phyloP scores from a whole-genome alignment of 805 yeast genomes.

The Saturnispora galanensis region DNA sequence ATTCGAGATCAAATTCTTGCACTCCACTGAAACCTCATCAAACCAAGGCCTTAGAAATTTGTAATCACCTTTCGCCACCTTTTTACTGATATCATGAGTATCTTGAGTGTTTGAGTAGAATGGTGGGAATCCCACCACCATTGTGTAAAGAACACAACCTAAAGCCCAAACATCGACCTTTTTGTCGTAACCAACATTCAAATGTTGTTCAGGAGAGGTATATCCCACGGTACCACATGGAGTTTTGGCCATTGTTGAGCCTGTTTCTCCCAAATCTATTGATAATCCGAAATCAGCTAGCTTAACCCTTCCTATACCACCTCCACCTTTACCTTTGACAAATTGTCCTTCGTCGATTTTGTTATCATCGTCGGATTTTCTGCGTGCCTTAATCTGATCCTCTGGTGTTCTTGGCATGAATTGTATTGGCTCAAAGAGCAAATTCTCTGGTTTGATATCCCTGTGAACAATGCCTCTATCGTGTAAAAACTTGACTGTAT shows the following conservation, averaged over 20 bases:
- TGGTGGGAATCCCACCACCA: constrained; percentile 67
- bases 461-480: constrained; percentile 68
- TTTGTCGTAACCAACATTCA: constrained; percentile 50
- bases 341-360: constrained; percentile 58
- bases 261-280: constrained; percentile 33
- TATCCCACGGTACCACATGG: constrained; percentile 75
- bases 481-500: constrained; percentile 61
- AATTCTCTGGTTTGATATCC: constrained; percentile 75
- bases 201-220: constrained; percentile 64
- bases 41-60: constrained; percentile 80
- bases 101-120: constrained; percentile 57
- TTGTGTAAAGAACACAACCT: constrained; percentile 61
- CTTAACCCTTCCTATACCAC: constrained; percentile 53
- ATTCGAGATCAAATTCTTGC: constrained; percentile 57
- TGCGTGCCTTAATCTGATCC: constrained; percentile 34
- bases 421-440: constrained; percentile 51
- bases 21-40: constrained; percentile 69
- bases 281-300: constrained; percentile 66
- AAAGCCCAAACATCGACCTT: constrained; percentile 68
- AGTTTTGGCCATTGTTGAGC: constrained; percentile 42
- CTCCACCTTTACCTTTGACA: constrained; percentile 45
- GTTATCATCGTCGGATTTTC: constrained; percentile 48
- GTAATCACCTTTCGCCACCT: constrained; percentile 63
- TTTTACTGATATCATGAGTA: constrained; percentile 48
- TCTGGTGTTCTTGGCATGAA: constrained; percentile 30